Conservation (phyloP, 371 early-diverging fungal species). For the Batkoa obscura region DNA sequence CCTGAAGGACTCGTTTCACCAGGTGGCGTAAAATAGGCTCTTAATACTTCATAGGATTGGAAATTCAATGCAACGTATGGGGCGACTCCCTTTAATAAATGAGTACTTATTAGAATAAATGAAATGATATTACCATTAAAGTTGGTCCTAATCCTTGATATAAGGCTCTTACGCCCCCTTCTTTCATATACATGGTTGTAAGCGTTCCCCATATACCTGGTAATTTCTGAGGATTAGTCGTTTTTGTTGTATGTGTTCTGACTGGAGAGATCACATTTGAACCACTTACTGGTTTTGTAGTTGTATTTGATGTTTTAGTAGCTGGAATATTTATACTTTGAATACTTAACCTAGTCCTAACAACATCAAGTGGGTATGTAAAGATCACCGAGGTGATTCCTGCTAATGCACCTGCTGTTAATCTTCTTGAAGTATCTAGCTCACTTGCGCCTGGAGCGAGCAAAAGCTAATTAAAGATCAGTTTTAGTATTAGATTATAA, state of each 20-base stretch:
- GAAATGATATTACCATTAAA: constrained; percentile 38
- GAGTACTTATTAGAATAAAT: not conserved
- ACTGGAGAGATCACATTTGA: not conserved
- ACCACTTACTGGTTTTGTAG: too few relatives aligned
- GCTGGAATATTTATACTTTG: constrained; percentile 31
- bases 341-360: constrained; percentile 65
- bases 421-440: constrained; percentile 48
- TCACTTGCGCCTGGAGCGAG: constrained; percentile 45
- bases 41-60: constrained; percentile 62
- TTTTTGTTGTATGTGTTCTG: not conserved
- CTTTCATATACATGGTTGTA: constrained; percentile 39
- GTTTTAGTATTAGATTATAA: not conserved
- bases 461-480: constrained; percentile 16
- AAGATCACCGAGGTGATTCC: constrained; percentile 64
- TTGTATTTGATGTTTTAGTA: not conserved
- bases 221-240: constrained; percentile 14
- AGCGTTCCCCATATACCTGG: constrained; percentile 52
- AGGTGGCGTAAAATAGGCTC: constrained; percentile 40
- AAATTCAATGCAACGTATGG: constrained; percentile 76
- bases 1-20: constrained; percentile 38
- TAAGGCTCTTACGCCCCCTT: constrained; percentile 64
- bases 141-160: constrained; percentile 72
- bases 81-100: constrained; percentile 40
- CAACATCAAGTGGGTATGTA: constrained; percentile 78
- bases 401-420: constrained; percentile 63